Base-by-base conservation (phyloP, 2,329 filamentous ascomycete genomes). In the Aplosporella prunicola region DNA sequence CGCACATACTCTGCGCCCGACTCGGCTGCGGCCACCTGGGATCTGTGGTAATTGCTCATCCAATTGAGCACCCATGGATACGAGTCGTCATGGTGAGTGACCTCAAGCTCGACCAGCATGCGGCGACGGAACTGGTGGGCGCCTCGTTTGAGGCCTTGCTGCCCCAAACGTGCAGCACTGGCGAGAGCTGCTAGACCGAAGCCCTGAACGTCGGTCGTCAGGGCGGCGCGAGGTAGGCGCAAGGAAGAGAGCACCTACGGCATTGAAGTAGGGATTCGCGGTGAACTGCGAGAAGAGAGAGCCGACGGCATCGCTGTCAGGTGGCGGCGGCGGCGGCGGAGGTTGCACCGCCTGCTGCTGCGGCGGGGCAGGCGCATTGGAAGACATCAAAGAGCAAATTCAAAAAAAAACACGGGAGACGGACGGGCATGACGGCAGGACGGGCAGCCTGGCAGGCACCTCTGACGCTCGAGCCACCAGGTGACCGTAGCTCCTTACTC, bases 51-150 rank as follows among this genome's bases (percentile, higher is more conserved):
- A 39, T 85, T 74, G 5, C 87, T 88, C 58, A 98, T 82, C 88
- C 91, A 98, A 46, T 88, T 80, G 8, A 98, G 71, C 27, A 98
- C 78, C 89, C 88, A 96, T 26, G 79, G 79, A 57, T 96, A 98
- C 2, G 89, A 88, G 29, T 86, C 78, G 62, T 98, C 91, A 51
- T 89, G 84, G 55, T 86, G 83, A 59, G 84, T 89, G 60, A 98
- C 94, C 62, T 98, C 91, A 51, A 98, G 78, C 52, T 95, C 87
- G 51, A 96, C 85, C 20, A 98, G 78, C 64, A 98, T 77, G 32
- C 89, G 84, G 36, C 82, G 79, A 33, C 85, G 82, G 41, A 94
- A 64, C 40, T 93, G 70, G 28, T 74, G 73, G n/a, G 80, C 78
- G 38, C 78, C 78, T 50, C 78, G 69, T 43, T 88, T 74, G 42